Percentiles rank a stretch among this genome's conserved stretches.
Conservation (phyloP, 495 filamentous ascomycete species). For the Massariosphaeria phaeospora region DNA sequence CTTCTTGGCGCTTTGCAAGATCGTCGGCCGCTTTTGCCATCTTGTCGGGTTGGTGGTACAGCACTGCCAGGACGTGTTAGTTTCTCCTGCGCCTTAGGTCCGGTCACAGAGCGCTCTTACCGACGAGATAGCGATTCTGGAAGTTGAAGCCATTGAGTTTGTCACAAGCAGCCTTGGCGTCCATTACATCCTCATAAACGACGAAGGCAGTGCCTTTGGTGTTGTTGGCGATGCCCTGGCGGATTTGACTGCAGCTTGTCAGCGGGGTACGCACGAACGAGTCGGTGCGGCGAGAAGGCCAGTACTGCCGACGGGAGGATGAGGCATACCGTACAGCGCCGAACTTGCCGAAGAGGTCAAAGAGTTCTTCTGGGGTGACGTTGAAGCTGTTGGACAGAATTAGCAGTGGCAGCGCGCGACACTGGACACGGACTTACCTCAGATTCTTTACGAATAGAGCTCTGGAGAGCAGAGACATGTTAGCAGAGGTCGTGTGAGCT, state of each 20-base stretch:
- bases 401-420: too few relatives aligned
- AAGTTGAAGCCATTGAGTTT: conserved; percentile 99
- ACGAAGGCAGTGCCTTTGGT: conserved; percentile 98
- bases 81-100: background rate
- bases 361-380: conserved; percentile 88
- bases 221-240: conserved; percentile 93
- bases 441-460: conserved; percentile 98
- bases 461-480: conserved; percentile 45
- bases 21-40: conserved; percentile 91
- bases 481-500: conserved; percentile 23
- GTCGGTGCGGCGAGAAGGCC: background rate
- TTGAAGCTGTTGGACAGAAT: conserved; percentile 64
- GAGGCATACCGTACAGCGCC: conserved; percentile 78
- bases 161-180: conserved; percentile 97
- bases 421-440: conserved; percentile 58
- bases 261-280: background rate
- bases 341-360: conserved; percentile 92
- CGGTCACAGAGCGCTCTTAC: conserved; percentile 57
- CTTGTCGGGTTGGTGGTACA: conserved; percentile 99
- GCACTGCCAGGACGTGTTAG: conserved; percentile 50
- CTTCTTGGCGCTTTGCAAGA: conserved; percentile 87
- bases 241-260: conserved; percentile 72
- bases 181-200: conserved; percentile 98
- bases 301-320: background rate
- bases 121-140: conserved; percentile 98